Evolutionary conservation across 2,329 filamentous ascomycete species (phyloP), one percentile per base, ranked within the genome.

Genomic region (Beauveria asiatica): DNA sequence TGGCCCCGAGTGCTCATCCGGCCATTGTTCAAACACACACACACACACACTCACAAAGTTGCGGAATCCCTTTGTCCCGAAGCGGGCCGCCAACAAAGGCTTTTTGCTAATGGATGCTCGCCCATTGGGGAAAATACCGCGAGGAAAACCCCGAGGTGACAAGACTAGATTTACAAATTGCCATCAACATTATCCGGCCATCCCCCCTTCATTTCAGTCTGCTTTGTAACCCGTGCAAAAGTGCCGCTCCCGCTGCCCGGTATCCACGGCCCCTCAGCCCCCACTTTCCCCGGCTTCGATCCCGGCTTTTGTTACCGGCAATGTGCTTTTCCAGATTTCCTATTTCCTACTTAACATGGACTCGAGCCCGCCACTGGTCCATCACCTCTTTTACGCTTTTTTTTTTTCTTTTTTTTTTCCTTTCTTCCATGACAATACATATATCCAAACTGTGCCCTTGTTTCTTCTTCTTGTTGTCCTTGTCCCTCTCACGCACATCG

Each of bases 221-320:
- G 30, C 30, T n/a, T 30, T 27, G 23, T 48, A 13, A 25, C 25
- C 37, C 16, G 21, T 23, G 19, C 30, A n/a, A 25, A 54, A 54
- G 27, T 54, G 51, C 51, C 51, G 51, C 51, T 44, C 39, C 51
- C 51, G 51, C 51, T 44, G 21, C 39, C 51, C 51, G 39, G 27
- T 39, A 19, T 54, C 39, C 51, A 54, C 51, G 39, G 51, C 39
- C 51, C 51, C 51, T 39, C 51, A 9, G 16, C 11, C 21, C 19
- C 51, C 51, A 44, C 51, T 54, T 30, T 54, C 51, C 51, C 51
- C 51, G 51, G 51, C 39, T 54, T 44, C 51, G 9, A 30, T 16
- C 51, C 51, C 51, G 51, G 51, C 51, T 54, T 54, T 39, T 54
- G 39, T 19, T 33, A 42, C 51, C 51, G 51, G 51, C 51, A 54